Conservation (phyloP, 148 eudicot genomes). For the Rhododendron ovatum region DNA sequence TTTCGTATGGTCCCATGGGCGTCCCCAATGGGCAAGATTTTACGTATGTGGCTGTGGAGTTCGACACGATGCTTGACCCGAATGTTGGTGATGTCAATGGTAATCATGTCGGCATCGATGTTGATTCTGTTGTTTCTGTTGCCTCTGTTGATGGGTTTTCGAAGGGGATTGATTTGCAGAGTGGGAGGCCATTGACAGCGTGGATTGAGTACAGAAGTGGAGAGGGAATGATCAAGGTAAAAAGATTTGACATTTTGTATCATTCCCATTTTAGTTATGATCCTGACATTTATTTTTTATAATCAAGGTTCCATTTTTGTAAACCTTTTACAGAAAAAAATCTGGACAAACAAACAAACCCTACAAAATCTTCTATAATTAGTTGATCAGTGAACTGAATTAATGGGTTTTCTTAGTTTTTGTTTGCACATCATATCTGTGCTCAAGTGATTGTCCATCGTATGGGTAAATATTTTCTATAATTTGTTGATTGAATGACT, state of each 20-base stretch:
- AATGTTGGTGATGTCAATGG: neutral
- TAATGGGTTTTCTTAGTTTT: neutral
- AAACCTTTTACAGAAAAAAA: neutral
- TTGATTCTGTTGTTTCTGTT: conserved; percentile 23
- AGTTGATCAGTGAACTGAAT: neutral
- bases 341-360: neutral
- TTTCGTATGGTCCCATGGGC: conserved; percentile 39
- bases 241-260: neutral
- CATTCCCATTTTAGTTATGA: neutral
- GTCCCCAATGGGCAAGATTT: conserved; percentile 31
- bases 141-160: conserved; percentile 36
- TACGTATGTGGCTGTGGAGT: conserved; percentile 51
- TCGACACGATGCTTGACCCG: conserved; percentile 10
- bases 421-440: neutral
- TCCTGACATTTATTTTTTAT: neutral
- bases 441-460: neutral
- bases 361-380: neutral
- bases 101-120: neutral
- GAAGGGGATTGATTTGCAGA: conserved; percentile 35
- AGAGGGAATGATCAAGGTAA: conserved; percentile 25
- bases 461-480: neutral
- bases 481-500: neutral
- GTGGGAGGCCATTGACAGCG: conserved; percentile 37
- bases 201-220: conserved; percentile 57
- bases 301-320: neutral